Conservation (phyloP, 257 asterid species). For the Solanum bulbocastanum region DNA sequence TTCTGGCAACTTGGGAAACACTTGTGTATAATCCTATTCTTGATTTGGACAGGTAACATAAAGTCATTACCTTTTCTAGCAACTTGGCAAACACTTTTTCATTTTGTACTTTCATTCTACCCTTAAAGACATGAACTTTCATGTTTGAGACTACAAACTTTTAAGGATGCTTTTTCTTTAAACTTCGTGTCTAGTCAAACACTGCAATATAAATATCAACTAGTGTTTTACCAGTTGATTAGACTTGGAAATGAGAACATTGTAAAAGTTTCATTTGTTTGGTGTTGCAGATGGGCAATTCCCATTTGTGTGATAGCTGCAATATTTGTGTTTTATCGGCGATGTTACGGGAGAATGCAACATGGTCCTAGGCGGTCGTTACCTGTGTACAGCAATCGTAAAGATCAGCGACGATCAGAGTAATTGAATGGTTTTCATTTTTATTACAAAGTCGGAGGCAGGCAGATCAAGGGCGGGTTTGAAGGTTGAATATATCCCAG, state of each 20-base stretch:
- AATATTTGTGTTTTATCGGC: conserved; percentile 53
- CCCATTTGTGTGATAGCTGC: conserved; percentile 44
- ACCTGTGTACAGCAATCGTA: conserved; percentile 57
- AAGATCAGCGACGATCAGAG: conserved; percentile 74
- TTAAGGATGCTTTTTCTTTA: neutral
- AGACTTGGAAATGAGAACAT: neutral
- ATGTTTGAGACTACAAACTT: neutral
- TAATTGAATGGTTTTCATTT: conserved; percentile 12
- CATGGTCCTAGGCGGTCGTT: conserved; percentile 45
- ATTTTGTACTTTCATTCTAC: neutral
- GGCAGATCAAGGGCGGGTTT: neutral
- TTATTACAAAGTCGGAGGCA: neutral
- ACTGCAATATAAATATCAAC: neutral
- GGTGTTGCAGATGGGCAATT: conserved; percentile 81
- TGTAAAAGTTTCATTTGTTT: neutral
- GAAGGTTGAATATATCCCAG: neutral
- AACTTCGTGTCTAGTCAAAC: neutral
- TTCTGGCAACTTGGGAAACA: conserved; percentile 83
- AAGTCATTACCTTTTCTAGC: neutral
- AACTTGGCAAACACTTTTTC: neutral
- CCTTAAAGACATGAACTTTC: neutral
- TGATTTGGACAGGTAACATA: conserved; percentile 80
- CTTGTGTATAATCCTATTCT: conserved; percentile 89
- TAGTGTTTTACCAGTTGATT: neutral
- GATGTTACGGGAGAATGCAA: conserved; percentile 70